phyloP scores from a whole-genome alignment of 179 eudicot species.

The Beta corolliflora region DNA sequence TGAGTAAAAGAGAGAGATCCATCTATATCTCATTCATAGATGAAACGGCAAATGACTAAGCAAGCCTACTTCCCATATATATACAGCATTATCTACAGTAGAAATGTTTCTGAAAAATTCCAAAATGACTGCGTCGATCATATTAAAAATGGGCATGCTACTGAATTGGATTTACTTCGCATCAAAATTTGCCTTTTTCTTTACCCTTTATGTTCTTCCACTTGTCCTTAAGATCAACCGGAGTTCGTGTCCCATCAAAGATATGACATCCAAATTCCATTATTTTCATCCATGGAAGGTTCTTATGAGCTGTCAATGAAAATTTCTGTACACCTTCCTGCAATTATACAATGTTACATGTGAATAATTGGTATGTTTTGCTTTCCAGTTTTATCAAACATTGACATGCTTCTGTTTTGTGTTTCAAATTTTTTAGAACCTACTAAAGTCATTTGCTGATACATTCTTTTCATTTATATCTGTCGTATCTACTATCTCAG shows the following conservation, averaged over 20 bases:
- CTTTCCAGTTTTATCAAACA: background rate
- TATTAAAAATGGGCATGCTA: background rate
- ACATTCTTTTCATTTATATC: background rate
- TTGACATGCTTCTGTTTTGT: background rate
- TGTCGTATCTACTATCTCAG: background rate
- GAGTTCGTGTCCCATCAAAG: constrained; percentile 59
- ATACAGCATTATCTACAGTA: background rate
- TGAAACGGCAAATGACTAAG: background rate
- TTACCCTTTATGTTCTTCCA: constrained; percentile 48
- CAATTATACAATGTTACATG: constrained; percentile 21
- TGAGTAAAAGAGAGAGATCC: too few species aligned
- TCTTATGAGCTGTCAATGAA: constrained; percentile 39
- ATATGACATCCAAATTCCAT: constrained; percentile 55
- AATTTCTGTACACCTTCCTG: constrained; percentile 58
- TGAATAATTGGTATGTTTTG: background rate
- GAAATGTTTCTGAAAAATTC: background rate
- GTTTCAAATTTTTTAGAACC: background rate
- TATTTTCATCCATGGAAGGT: constrained; percentile 63
- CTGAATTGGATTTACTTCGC: background rate
- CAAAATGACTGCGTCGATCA: background rate
- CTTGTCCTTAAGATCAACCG: constrained; percentile 66
- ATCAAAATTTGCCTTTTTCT: background rate
- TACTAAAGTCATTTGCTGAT: background rate
- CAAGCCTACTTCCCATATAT: background rate
- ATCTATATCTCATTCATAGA: background rate